Conservation (phyloP, 2,329 filamentous ascomycete species). For the Talaromyces sp. region DNA sequence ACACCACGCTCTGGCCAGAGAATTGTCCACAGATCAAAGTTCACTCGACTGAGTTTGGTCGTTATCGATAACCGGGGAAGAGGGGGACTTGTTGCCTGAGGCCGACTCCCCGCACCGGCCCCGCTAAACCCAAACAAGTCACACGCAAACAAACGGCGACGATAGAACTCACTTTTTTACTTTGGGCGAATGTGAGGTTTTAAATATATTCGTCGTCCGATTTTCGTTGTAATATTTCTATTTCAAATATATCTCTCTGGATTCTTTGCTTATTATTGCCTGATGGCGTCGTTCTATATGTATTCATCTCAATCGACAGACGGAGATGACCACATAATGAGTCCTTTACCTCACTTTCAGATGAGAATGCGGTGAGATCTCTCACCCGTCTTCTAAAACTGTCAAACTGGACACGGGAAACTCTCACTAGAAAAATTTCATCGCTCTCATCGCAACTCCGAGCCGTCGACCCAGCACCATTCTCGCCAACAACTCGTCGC, state of each 20-base stretch:
- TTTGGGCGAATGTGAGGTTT: background rate
- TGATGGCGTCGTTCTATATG: background rate
- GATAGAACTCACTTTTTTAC: background rate
- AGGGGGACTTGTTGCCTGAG: background rate
- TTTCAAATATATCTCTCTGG: background rate
- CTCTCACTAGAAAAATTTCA: background rate
- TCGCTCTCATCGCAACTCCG: background rate
- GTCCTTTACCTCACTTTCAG: background rate
- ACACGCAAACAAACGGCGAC: background rate
- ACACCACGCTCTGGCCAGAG: background rate
- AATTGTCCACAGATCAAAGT: background rate
- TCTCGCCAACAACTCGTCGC: background rate
- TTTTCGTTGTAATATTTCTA: too few species aligned
- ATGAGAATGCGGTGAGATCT: background rate
- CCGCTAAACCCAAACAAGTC: background rate
- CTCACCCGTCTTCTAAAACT: background rate
- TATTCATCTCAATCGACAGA: background rate
- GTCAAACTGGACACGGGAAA: background rate
- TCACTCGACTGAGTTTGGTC: background rate
- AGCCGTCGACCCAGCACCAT: background rate
- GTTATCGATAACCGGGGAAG: background rate
- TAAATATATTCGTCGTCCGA: too few species aligned
- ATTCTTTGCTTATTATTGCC: background rate
- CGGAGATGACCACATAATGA: background rate
- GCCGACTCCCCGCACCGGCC: background rate